Evolutionary conservation across 352 stramenopile genomes (phyloP).

Genomic region (Thalassiosira pacifica): DNA sequence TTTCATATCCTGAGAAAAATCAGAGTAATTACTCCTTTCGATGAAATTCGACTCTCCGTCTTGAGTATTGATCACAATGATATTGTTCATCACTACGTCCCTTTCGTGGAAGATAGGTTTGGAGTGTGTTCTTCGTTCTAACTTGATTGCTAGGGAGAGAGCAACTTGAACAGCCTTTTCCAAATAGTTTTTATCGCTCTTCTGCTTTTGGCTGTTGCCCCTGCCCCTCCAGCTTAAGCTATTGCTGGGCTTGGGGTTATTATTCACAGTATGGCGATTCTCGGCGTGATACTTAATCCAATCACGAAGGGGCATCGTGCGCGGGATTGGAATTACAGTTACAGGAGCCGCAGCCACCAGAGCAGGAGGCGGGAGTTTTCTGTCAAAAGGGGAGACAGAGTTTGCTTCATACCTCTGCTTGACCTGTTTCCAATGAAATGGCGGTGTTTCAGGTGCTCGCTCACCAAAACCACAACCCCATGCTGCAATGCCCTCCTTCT

Average conservation of each 20-base stretch:
- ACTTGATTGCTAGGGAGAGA: conserved; percentile 16
- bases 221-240: neutral
- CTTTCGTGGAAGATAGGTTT: neutral
- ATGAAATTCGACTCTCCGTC: neutral
- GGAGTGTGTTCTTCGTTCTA: neutral
- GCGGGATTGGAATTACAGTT: too few species aligned
- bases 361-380: too few species aligned
- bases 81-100: neutral
- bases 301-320: neutral
- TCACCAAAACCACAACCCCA: too few species aligned
- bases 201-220: neutral
- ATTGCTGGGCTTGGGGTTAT: neutral
- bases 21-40: neutral
- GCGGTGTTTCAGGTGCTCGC: too few species aligned
- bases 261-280: neutral
- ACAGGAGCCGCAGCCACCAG: too few species aligned
- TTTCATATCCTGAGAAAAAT: neutral
- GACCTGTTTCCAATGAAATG: too few species aligned
- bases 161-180: conserved; percentile 21
- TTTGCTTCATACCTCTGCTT: too few species aligned
- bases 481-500: too few species aligned
- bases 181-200: conserved; percentile 20
- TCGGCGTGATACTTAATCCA: neutral
- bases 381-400: too few species aligned
- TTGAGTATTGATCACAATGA: neutral